Conservation (phyloP, 148 eudicot species). For the Vaccinium macrocarpon region DNA sequence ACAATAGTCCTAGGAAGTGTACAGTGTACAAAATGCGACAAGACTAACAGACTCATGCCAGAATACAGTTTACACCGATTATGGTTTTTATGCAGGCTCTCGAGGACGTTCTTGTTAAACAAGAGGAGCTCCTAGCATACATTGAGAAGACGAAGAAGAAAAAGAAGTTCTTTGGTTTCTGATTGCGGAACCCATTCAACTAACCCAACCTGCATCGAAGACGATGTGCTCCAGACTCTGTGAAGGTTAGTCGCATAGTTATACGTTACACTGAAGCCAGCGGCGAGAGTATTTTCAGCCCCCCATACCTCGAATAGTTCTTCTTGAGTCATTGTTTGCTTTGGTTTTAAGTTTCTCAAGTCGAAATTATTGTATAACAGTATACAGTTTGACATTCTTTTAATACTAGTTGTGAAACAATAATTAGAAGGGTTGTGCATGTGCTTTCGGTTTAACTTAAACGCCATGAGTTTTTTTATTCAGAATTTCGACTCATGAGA, state of each 20-base stretch:
- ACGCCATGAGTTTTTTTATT: too few species aligned
- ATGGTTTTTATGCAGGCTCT: slow-evolving; percentile 54
- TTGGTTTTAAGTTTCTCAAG: background rate
- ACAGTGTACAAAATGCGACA: background rate
- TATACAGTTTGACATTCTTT: background rate
- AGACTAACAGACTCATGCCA: background rate
- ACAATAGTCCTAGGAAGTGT: too few species aligned
- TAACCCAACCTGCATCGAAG: background rate
- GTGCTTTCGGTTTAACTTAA: background rate
- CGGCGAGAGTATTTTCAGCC: slow-evolving; percentile 28
- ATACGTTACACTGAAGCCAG: slow-evolving; percentile 9
- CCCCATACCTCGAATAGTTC: background rate
- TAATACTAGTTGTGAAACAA: background rate
- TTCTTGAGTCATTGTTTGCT: background rate
- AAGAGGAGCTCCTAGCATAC: slow-evolving; percentile 61
- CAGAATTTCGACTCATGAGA: background rate
- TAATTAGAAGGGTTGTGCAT: background rate
- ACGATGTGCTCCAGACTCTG: background rate
- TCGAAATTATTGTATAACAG: background rate
- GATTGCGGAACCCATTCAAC: slow-evolving; percentile 7
- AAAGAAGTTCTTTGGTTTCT: slow-evolving; percentile 56
- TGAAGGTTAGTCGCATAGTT: background rate
- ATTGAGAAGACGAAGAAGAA: slow-evolving; percentile 92
- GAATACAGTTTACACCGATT: background rate
- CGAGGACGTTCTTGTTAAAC: slow-evolving; percentile 56